Evolutionary conservation across 331 rosid genomes (phyloP), one percentile per base, ranked within the genome.

Genomic region (Malus hybrid): DNA sequence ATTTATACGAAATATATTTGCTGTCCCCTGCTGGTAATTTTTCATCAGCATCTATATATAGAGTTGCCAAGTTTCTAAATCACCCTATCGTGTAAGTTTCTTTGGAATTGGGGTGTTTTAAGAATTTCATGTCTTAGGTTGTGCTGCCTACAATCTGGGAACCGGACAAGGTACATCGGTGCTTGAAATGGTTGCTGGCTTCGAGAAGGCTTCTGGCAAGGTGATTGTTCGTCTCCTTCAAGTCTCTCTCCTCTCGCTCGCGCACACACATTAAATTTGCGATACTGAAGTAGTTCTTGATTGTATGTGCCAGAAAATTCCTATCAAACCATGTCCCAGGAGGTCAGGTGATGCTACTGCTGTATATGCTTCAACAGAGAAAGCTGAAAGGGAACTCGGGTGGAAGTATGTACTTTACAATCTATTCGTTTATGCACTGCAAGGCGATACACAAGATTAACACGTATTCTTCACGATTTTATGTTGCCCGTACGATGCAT

Each of bases 111-210:
- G 66, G 64, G 70, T 32, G 12, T 74, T 63, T 55, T 70, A 70
- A 71, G 24, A 48, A 72, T 74, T 77, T 81, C 20, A 65, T 82
- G 63, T 55, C 55, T 76, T 88, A 94, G 97, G 99, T 77, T 94
- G 99, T 62, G 81, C 87, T 29, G 91, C 97, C 76, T 94, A 92
- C 82, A 94, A 94, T 75, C 77, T 94, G 74, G 99, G 99, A 69
- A 92, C 99, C 1, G 99, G 97, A 68, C 74, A 83, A 6, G 97
- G 99, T 60, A 86, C 97, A 64, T 94, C 99, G 6, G 99, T 94
- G 75, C 87, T 92, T 70, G 93, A 94, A 89, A 94, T 94, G 96
- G 97, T 94, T 64, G 73, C 89, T 33, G 99, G 93, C 65, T 94
- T 92, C 63, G 93, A 94, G 77, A 90, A 92, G 69, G 97, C 92